phyloP scores from a whole-genome alignment of 2,329 filamentous ascomycete genomes.

The Bipolaris victoriae region DNA sequence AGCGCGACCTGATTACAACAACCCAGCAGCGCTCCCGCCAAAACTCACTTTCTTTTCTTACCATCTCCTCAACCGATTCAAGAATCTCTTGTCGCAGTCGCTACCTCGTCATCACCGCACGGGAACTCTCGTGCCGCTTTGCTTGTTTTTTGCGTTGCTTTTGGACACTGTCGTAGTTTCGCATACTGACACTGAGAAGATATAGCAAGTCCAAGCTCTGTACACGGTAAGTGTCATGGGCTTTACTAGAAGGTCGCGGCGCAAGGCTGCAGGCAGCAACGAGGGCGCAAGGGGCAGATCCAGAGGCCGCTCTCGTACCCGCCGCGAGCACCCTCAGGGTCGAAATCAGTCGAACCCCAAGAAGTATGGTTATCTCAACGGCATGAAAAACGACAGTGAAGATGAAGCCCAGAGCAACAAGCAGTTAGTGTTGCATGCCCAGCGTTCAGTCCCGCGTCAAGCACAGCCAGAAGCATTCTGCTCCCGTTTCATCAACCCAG shows the following conservation, averaged over 20 bases:
- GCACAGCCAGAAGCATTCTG: background rate
- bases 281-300: background rate
- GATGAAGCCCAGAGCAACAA: background rate
- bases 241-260: background rate
- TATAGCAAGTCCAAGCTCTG: too few species aligned
- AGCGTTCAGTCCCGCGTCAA: background rate
- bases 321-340: background rate
- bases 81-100: background rate
- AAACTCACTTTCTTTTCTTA: background rate
- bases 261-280: constrained; percentile 19
- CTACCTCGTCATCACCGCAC: background rate
- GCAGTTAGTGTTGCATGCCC: background rate
- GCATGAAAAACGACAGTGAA: background rate
- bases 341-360: background rate
- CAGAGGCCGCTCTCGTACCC: background rate
- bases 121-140: background rate
- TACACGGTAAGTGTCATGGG: background rate
- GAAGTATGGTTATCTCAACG: background rate
- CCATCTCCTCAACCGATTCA: background rate
- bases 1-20: background rate
- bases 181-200: background rate
- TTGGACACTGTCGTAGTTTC: background rate
- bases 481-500: background rate
- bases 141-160: background rate
- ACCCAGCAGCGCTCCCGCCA: background rate